These are phyloP conservation scores for Neurospora sp. DNA, from an alignment of 495 filamentous ascomycete species.

Conservation along the genomic window DNA sequence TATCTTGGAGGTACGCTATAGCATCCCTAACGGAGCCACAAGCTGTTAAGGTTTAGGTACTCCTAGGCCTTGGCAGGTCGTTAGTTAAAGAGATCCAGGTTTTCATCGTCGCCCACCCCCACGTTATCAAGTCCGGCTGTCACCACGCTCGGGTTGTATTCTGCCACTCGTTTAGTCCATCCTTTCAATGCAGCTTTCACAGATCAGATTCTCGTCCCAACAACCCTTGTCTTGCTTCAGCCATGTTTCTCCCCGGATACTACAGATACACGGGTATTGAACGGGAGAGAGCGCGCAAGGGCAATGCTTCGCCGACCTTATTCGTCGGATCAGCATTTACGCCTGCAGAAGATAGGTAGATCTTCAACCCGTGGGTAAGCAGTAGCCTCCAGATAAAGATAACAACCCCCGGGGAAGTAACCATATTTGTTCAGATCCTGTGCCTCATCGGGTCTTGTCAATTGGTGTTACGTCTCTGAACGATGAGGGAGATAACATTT, in stretches of 20 bases:
- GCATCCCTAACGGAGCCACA: too few species aligned
- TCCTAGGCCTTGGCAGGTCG: too few species aligned
- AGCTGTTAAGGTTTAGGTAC: too few species aligned
- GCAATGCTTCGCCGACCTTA: not conserved
- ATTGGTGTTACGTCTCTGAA: not conserved
- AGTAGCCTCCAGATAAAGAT: not conserved
- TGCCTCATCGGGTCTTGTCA: not conserved
- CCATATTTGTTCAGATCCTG: not conserved
- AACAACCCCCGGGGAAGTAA: not conserved
- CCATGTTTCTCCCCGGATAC: not conserved
- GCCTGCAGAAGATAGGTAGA: not conserved
- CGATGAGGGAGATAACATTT: not conserved
- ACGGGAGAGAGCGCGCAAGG: not conserved
- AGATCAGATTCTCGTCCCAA: not conserved
- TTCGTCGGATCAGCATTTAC: not conserved
- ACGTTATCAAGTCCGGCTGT: not conserved
- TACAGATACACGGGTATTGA: not conserved
- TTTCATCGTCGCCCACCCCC: not conserved
- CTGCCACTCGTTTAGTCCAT: not conserved
- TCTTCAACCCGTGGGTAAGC: not conserved
- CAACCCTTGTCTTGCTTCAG: not conserved
- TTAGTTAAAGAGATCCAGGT: not conserved
- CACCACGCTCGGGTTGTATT: not conserved
- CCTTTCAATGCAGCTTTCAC: not conserved
- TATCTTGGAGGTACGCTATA: too few species aligned